These are phyloP conservation scores for Raddia guianensis DNA, from an alignment of 176 grass and related monocot species.

Conservation along the genomic window DNA sequence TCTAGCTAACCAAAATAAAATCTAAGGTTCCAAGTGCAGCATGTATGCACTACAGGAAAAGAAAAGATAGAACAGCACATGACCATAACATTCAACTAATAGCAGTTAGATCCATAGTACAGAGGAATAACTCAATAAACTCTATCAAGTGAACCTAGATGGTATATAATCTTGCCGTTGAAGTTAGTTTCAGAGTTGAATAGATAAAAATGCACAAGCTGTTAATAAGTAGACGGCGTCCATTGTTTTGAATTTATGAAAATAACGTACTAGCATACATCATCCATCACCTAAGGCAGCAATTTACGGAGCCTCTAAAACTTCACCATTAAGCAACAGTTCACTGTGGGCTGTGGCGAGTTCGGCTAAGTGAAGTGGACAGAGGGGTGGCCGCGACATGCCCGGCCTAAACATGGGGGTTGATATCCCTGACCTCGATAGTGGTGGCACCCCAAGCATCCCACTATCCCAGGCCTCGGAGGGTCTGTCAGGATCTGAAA, in stretches of 20 bases:
- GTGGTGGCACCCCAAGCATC: not conserved
- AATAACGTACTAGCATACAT: not conserved
- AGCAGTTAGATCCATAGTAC: not conserved
- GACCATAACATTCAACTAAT: not conserved
- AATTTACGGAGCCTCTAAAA: not conserved
- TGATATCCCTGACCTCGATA: conserved; percentile 53
- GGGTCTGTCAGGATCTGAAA: no score
- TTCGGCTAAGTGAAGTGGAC: conserved; percentile 45
- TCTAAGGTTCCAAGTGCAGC: not conserved
- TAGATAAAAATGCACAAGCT: not conserved
- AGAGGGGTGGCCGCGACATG: conserved; percentile 51
- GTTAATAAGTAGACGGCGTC: not conserved
- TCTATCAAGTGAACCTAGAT: not conserved
- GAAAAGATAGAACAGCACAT: not conserved
- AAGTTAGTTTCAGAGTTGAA: not conserved
- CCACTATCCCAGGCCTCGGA: not conserved
- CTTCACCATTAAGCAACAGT: conserved; percentile 27
- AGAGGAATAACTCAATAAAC: not conserved
- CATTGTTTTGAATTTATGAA: not conserved
- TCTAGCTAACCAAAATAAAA: not conserved
- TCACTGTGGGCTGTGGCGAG: conserved; percentile 47
- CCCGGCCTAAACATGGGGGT: conserved; percentile 48
- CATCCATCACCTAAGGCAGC: not conserved
- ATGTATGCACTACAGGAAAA: not conserved
- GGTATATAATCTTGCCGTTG: not conserved